Base-by-base conservation (phyloP, 805 yeast species). In the Kluyveromyces starmeri region DNA sequence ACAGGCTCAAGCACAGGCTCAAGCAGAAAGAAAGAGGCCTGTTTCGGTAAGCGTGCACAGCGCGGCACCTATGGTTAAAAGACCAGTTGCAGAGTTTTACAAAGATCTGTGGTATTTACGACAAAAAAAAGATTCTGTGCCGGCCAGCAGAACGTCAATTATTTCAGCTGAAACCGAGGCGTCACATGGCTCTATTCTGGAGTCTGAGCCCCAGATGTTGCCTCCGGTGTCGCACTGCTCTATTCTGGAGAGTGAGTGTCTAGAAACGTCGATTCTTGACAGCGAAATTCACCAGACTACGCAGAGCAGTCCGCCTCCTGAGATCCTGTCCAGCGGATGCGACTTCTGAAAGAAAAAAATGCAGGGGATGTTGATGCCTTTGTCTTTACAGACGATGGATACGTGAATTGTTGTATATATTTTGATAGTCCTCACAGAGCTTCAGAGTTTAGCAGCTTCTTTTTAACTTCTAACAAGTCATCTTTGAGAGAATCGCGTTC, bases 401-500 rank as follows among this genome's bases (percentile, higher is more conserved):
- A n/a, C n/a, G n/a, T n/a, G n/a, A n/a, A n/a, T n/a, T n/a, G n/a
- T n/a, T n/a, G n/a, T n/a, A n/a, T n/a, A n/a, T n/a, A n/a, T n/a
- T n/a, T n/a, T n/a, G n/a, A n/a, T n/a, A n/a, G n/a, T n/a, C n/a
- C n/a, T n/a, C n/a, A n/a, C n/a, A n/a, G n/a, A n/a, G 26, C 7
- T 23, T 23, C 26, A 10, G 26, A 23, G n/a, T 37, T 35, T 11
- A 52, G 55, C 39, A 79, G 57, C 46, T 71, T 72, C 53, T 79
- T 80, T 58, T 79, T 78, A 51, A 79, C 60, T 0, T 64, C 47
- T 20, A 73, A 52, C 11, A 77, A 71, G 39, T 68, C 76, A 15
- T 75, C 80, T 50, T 75, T 78, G 54, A 83, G 63, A 46, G 78
- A 81, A 50, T 85, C 92, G 44, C 94, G 70, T 58, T 85, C 96